These are phyloP conservation scores for Penicillium ochrochloron DNA, from an alignment of 495 filamentous ascomycete genomes.

Conservation along the genomic window DNA sequence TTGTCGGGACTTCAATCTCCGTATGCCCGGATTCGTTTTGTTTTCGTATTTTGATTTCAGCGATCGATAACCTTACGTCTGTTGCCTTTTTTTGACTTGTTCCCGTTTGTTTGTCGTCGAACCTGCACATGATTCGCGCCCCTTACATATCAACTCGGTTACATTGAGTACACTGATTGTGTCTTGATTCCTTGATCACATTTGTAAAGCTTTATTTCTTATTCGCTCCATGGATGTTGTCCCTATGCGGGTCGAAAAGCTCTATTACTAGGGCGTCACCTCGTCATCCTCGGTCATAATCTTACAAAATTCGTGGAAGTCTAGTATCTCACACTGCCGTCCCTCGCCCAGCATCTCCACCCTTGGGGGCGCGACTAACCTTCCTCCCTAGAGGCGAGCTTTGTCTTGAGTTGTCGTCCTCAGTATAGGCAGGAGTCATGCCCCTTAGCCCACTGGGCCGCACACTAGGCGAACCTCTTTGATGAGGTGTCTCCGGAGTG, in stretches of 20 bases:
- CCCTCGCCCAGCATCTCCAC: conserved; percentile 18
- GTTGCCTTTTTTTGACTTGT: conserved; percentile 14
- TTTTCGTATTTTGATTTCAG: conserved; percentile 28
- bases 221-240: neutral
- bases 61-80: conserved; percentile 24
- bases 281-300: conserved; percentile 12
- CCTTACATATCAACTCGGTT: conserved; percentile 21
- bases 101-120: conserved; percentile 15
- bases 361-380: conserved; percentile 19
- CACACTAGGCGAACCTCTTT: conserved; percentile 28
- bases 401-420: conserved; percentile 20
- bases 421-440: conserved; percentile 33
- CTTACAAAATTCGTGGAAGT: conserved; percentile 15
- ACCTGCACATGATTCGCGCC: conserved; percentile 25
- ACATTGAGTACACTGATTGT: conserved; percentile 9
- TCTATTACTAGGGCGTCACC: neutral
- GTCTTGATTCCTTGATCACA: neutral
- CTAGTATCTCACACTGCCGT: conserved; percentile 19
- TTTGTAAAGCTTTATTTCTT: neutral
- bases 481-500: conserved; percentile 45
- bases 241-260: neutral
- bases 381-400: conserved; percentile 39
- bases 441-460: conserved; percentile 32
- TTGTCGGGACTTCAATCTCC: conserved; percentile 18
- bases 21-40: conserved; percentile 24